A percentile compares a stretch with the other conserved stretches of the same genome.
Evolutionary conservation across 1,284 basidiomycete genomes (phyloP).

Genomic region (Coniferiporia weirii): DNA sequence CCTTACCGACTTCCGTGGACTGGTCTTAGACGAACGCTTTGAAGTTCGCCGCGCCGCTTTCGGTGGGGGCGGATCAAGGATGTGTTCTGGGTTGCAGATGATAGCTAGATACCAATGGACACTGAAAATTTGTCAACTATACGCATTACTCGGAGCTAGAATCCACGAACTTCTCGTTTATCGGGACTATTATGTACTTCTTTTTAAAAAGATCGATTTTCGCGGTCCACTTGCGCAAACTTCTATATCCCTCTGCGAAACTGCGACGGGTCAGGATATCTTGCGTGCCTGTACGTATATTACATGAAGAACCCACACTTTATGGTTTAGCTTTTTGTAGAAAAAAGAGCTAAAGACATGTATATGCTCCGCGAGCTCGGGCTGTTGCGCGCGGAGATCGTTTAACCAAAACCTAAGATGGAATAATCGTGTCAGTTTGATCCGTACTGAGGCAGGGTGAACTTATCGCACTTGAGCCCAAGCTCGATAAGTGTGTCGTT

Average conservation of each 20-base stretch:
- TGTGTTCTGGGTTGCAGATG: slow-evolving; percentile 77
- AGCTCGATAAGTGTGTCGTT: slow-evolving; percentile 98
- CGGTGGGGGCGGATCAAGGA: slow-evolving; percentile 42
- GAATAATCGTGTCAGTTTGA: neutral
- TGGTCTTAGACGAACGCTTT: neutral
- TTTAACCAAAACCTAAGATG: slow-evolving; percentile 59
- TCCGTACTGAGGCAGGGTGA: neutral
- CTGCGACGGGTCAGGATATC: slow-evolving; percentile 30
- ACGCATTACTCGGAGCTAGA: neutral
- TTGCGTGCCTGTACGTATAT: neutral
- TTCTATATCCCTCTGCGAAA: slow-evolving; percentile 67
- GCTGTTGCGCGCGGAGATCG: slow-evolving; percentile 47
- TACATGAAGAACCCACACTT: slow-evolving; percentile 43
- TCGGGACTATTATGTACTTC: slow-evolving; percentile 90
- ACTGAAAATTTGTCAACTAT: slow-evolving; percentile 35
- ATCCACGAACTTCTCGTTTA: slow-evolving; percentile 83
- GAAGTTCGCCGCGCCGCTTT: slow-evolving; percentile 14
- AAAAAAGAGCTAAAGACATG: slow-evolving; percentile 98
- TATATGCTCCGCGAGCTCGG: slow-evolving; percentile 65
- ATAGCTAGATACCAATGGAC: slow-evolving; percentile 97
- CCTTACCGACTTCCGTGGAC: neutral
- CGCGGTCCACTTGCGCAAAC: slow-evolving; percentile 92
- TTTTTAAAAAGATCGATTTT: slow-evolving; percentile 86
- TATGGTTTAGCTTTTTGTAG: slow-evolving; percentile 86
- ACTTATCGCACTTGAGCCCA: slow-evolving; percentile 70